A percentile compares a stretch with the other conserved stretches of the same genome.
These are phyloP conservation scores for Cryptosporidium canis DNA, from an alignment of 169 alveolate species.

Conservation along the genomic window DNA sequence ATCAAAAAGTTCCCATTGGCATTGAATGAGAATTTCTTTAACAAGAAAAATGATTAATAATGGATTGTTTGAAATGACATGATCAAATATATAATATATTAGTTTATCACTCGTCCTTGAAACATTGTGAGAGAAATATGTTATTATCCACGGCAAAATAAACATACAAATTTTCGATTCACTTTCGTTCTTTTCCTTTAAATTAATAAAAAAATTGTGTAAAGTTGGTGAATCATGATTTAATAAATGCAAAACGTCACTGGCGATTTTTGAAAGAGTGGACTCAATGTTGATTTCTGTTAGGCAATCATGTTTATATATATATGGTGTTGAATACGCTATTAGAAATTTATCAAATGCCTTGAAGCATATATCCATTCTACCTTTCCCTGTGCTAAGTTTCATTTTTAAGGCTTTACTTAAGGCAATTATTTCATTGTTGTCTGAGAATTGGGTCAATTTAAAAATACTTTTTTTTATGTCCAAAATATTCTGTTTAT, in stretches of 20 bases:
- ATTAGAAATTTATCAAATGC: slow-evolving; percentile 39
- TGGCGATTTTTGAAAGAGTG: background rate
- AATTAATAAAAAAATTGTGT: background rate
- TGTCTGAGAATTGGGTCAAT: background rate
- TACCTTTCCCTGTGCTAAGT: slow-evolving; percentile 1
- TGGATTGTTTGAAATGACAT: slow-evolving; percentile 21
- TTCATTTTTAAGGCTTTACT: background rate
- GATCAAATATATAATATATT: slow-evolving; percentile 18
- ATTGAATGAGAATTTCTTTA: slow-evolving; percentile 13
- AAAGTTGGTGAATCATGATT: background rate
- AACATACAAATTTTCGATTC: slow-evolving; percentile 76
- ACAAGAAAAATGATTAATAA: slow-evolving; percentile 18
- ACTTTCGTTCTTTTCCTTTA: background rate
- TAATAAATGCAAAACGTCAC: background rate
- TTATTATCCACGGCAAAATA: slow-evolving; percentile 80
- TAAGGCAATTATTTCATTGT: background rate
- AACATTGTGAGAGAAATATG: slow-evolving; percentile 81
- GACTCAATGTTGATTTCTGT: background rate
- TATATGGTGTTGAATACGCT: slow-evolving; percentile 12
- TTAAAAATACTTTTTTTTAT: background rate
- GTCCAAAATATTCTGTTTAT: background rate
- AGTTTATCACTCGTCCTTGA: background rate
- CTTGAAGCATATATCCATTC: slow-evolving; percentile 39
- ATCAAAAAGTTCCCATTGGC: background rate
- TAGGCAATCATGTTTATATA: background rate